Base-by-base conservation (phyloP, 371 early-diverging fungal species). In the Globomyces sp. region DNA sequence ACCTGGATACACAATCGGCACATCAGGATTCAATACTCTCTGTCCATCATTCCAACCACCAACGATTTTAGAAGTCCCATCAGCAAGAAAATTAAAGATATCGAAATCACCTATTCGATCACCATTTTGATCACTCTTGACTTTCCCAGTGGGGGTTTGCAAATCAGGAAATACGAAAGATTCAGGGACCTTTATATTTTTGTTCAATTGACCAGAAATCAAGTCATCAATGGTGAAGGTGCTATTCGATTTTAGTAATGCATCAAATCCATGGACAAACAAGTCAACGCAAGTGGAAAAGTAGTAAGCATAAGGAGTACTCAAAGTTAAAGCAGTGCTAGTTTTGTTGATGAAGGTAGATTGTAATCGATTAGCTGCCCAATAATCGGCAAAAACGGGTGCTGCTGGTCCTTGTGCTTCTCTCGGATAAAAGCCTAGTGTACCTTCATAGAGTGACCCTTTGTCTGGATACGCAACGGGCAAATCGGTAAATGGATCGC, bases 111-210 rank as follows among this genome's bases (percentile, higher is more conserved):
- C 60, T 6, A 34, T 37, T 60, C 60, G 3, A 5, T 60, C 60
- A n/a, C 60, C 60, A n/a, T 60, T 60, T 6, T 4, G 3, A 36
- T 60, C 60, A 0, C 39, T 5, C 2, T 3, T 8, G 3, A 68
- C 59, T 9, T 49, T 66, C 13, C 68, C 57, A 1, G 64, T 52
- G 8, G 62, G 39, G 4, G 64, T 63, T 36, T 52, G 36, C 0
- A 43, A n/a, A 40, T 68, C 57, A 11, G 68, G 68, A 45, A 71
- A 64, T 4, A 49, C 13, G 13, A 71, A 61, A 24, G 39, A 9
- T 4, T 63, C 51, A 4, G 72, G 64, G 11, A 68, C 36, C 3
- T 52, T 37, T 24, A 55, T n/a, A 4, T 42, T 41, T 11, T 37
- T 45, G 9, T 52, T 59, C 39, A 70, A 51, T 36, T 46, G 43